Conservation (phyloP, 108 stramenopile species). For the Licmophora abbreviata region DNA sequence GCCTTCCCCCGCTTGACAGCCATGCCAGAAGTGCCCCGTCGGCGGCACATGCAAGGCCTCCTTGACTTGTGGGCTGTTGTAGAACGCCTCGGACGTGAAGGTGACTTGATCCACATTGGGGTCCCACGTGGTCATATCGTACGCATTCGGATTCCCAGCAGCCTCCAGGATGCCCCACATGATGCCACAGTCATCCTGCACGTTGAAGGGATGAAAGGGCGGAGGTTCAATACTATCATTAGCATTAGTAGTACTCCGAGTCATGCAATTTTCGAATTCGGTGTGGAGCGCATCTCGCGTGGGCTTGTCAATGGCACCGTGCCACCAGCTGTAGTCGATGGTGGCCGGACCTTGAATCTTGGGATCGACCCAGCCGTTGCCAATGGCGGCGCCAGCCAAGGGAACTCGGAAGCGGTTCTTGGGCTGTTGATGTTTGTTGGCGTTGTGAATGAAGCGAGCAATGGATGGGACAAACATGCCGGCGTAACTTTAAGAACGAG, state of each 20-base stretch:
- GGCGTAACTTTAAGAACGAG: no score
- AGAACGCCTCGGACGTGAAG: slow-evolving; percentile 21
- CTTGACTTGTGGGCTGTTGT: slow-evolving; percentile 48
- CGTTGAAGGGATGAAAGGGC: slow-evolving; percentile 56
- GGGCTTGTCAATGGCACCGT: slow-evolving; percentile 62
- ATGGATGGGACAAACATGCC: slow-evolving; percentile 35
- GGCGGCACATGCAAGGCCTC: slow-evolving; percentile 40
- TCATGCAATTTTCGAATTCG: slow-evolving; percentile 43
- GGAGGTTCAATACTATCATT: no score
- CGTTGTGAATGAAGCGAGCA: slow-evolving; percentile 3
- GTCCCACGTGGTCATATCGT: slow-evolving; percentile 65
- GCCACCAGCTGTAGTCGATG: slow-evolving; percentile 73
- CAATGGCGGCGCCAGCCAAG: slow-evolving; percentile 45
- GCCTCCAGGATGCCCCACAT: slow-evolving; percentile 39
- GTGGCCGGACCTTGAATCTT: slow-evolving; percentile 49
- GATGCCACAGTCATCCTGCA: slow-evolving; percentile 66
- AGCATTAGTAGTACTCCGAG: neutral
- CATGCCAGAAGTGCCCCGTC: slow-evolving; percentile 22
- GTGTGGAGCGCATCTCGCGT: slow-evolving; percentile 28
- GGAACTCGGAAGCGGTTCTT: slow-evolving; percentile 13
- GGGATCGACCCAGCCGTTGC: slow-evolving; percentile 69
- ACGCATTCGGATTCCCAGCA: slow-evolving; percentile 42
- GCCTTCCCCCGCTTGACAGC: slow-evolving; percentile 63
- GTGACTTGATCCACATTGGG: slow-evolving; percentile 4
- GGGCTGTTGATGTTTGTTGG: no score